Evolutionary conservation across 352 stramenopile genomes (phyloP).

Genomic region (Phytophthora gonapodyides): DNA sequence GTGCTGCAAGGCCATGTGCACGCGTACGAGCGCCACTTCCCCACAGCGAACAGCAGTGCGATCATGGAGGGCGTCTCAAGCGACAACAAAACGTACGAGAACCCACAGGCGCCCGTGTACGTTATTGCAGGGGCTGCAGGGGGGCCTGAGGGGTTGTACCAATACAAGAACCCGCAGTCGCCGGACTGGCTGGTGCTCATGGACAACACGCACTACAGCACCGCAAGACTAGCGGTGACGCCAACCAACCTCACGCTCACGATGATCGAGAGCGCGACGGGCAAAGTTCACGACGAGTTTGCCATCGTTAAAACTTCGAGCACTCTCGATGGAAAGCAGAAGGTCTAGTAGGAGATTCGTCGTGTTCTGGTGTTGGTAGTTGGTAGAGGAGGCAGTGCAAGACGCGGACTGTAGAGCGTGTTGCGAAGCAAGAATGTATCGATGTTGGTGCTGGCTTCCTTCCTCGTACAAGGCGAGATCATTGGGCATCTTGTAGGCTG

Average conservation of each 20-base stretch:
- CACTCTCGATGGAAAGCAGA: background rate
- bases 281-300: constrained; percentile 43
- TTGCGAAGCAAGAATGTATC: no score
- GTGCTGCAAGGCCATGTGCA: constrained; percentile 57
- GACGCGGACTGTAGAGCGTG: no score
- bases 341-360: background rate
- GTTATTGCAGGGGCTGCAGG: constrained; percentile 47
- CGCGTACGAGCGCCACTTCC: constrained; percentile 55
- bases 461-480: no score
- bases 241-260: constrained; percentile 39
- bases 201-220: constrained; percentile 43
- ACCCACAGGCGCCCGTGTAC: constrained; percentile 55
- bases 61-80: constrained; percentile 51
- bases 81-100: constrained; percentile 43
- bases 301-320: constrained; percentile 37
- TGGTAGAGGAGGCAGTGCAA: no score
- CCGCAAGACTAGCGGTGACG: constrained; percentile 34
- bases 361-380: background rate
- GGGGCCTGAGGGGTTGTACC: constrained; percentile 35
- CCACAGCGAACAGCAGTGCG: constrained; percentile 40
- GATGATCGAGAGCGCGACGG: constrained; percentile 33
- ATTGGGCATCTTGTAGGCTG: no score
- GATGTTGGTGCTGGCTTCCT: no score
- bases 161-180: constrained; percentile 25
- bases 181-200: constrained; percentile 40